phyloP scores from a whole-genome alignment of 1,139 yeast genomes.

The Pichia kudriavzevii region DNA sequence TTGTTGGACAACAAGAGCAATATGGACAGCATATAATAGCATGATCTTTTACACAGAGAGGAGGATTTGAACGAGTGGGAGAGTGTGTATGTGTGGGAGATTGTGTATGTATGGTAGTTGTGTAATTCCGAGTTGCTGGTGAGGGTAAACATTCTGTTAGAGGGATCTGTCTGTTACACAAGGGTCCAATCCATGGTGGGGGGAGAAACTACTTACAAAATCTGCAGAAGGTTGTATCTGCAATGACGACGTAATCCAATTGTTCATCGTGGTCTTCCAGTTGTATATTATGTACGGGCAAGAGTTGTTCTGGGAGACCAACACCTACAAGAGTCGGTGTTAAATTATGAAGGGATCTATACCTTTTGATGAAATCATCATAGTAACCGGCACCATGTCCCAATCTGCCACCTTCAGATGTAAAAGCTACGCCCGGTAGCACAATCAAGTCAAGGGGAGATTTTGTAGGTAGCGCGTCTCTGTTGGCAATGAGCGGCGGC shows the following conservation, averaged over 20 bases:
- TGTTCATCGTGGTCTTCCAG: slow-evolving; percentile 62
- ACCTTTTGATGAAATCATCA: slow-evolving; percentile 64
- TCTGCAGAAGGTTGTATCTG: not conserved
- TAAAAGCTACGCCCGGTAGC: slow-evolving; percentile 83
- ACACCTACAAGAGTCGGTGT: slow-evolving; percentile 53
- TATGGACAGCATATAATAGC: too few species aligned
- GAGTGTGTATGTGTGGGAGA: not conserved
- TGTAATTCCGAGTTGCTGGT: too few species aligned
- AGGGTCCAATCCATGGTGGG: too few species aligned
- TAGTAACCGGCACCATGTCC: slow-evolving; percentile 96
- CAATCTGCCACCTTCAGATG: slow-evolving; percentile 46
- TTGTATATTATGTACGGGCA: slow-evolving; percentile 36
- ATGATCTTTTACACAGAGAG: too few species aligned
- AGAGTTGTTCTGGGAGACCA: slow-evolving; percentile 65
- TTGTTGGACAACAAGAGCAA: too few species aligned
- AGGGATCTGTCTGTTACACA: too few species aligned
- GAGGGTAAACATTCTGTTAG: too few species aligned
- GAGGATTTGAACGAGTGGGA: not conserved
- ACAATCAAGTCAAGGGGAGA: slow-evolving; percentile 61
- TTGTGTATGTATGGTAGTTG: not conserved
- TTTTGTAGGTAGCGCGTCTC: slow-evolving; percentile 23
- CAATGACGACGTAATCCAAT: slow-evolving; percentile 48
- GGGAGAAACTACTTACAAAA: too few species aligned
- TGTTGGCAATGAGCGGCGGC: slow-evolving; percentile 36
- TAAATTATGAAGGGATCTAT: slow-evolving; percentile 28